phyloP scores from a whole-genome alignment of 1,284 basidiomycete species.

The Puccinia triticina region DNA sequence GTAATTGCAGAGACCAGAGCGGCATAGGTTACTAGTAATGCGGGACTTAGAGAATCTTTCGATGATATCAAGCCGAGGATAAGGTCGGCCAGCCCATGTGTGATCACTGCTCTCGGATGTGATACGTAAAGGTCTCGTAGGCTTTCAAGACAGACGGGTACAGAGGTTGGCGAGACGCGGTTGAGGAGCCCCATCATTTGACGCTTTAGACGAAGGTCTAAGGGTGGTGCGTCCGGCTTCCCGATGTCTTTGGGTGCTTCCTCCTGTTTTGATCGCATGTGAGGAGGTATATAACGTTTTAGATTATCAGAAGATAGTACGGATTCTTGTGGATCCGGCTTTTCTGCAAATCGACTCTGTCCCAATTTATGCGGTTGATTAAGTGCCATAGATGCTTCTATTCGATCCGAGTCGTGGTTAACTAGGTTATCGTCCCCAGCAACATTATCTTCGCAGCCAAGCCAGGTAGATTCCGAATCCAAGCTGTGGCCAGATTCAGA shows the following conservation, averaged over 20 bases:
- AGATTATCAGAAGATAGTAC: constrained; percentile 7
- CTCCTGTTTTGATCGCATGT: constrained; percentile 32
- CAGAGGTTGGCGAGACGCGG: constrained; percentile 45
- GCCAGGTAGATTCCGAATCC: constrained; percentile 32
- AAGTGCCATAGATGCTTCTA: background rate
- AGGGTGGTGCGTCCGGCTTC: background rate
- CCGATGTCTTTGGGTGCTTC: background rate
- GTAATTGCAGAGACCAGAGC: constrained; percentile 43
- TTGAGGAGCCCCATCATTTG: constrained; percentile 51
- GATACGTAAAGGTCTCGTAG: constrained; percentile 39
- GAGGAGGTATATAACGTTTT: constrained; percentile 44
- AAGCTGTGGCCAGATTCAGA: constrained; percentile 15
- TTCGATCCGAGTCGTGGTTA: background rate
- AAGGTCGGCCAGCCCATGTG: constrained; percentile 34
- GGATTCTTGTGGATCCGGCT: background rate
- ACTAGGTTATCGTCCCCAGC: background rate
- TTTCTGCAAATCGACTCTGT: background rate
- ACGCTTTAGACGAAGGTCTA: constrained; percentile 44
- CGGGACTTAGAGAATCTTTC: constrained; percentile 24
- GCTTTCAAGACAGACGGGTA: constrained; percentile 37
- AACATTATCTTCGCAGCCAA: constrained; percentile 5
- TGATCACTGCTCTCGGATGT: constrained; percentile 45
- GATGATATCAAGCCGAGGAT: constrained; percentile 43
- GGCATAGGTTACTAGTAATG: constrained; percentile 45
- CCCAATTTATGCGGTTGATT: background rate